Evolutionary conservation across 495 filamentous ascomycete species (phyloP).

Genomic region (Neurospora terricola): DNA sequence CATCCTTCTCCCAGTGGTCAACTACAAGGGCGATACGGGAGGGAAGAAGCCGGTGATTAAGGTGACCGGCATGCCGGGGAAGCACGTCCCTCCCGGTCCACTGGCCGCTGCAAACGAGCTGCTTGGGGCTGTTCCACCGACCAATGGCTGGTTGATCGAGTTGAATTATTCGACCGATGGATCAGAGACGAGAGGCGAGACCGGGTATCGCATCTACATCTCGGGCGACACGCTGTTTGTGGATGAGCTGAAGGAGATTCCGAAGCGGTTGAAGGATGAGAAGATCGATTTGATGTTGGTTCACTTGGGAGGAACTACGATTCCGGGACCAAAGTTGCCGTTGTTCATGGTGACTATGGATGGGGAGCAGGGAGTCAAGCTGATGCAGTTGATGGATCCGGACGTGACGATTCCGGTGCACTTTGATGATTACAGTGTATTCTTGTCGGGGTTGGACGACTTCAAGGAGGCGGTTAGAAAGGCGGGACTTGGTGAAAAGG

Average conservation of each 20-base stretch:
- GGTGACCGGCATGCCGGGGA: slow-evolving; percentile 60
- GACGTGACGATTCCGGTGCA: slow-evolving; percentile 61
- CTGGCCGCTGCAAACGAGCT: slow-evolving; percentile 46
- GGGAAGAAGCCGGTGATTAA: slow-evolving; percentile 32
- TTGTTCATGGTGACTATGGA: slow-evolving; percentile 69
- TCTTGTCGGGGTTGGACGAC: slow-evolving; percentile 48
- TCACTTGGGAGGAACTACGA: slow-evolving; percentile 57
- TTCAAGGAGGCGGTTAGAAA: slow-evolving; percentile 47
- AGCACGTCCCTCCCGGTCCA: slow-evolving; percentile 50
- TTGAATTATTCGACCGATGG: slow-evolving; percentile 34
- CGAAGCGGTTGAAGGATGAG: slow-evolving; percentile 26
- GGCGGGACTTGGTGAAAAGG: slow-evolving; percentile 39
- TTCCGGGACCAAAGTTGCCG: slow-evolving; percentile 46
- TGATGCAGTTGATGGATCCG: slow-evolving; percentile 50
- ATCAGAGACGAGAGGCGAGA: slow-evolving; percentile 24
- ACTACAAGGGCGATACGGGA: slow-evolving; percentile 10
- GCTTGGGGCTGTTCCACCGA: slow-evolving; percentile 54
- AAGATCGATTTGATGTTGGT: slow-evolving; percentile 60
- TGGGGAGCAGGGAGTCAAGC: slow-evolving; percentile 49
- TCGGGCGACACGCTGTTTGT: slow-evolving; percentile 62
- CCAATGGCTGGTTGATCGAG: slow-evolving; percentile 65
- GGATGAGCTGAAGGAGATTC: slow-evolving; percentile 53
- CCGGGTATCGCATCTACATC: slow-evolving; percentile 60
- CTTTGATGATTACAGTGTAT: slow-evolving; percentile 59
- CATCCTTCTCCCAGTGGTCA: slow-evolving; percentile 37